phyloP scores from a whole-genome alignment of 1,284 basidiomycete genomes.

The Pterulicium gracile region DNA sequence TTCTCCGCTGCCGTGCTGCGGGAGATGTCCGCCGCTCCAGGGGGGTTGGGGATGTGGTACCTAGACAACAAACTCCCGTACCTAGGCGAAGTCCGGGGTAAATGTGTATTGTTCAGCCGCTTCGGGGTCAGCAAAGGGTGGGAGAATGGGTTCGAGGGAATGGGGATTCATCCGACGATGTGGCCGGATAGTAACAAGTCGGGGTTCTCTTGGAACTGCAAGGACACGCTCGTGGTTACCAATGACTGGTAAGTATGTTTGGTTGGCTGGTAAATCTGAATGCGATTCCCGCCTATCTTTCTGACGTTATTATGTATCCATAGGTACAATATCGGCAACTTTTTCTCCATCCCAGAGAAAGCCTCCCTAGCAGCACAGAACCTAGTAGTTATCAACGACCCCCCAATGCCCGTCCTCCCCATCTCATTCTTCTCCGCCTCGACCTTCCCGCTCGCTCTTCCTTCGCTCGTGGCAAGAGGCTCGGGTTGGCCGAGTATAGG shows the following conservation, averaged over 20 bases:
- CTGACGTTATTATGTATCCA: conserved; percentile 6
- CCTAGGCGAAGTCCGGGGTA: conserved; percentile 76
- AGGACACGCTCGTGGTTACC: conserved; percentile 54
- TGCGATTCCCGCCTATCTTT: neutral
- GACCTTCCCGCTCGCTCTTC: conserved; percentile 69
- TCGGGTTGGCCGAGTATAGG: conserved; percentile 68
- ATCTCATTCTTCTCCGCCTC: conserved; percentile 76
- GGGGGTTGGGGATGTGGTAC: conserved; percentile 65
- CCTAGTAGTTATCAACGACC: conserved; percentile 30
- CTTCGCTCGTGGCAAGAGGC: conserved; percentile 65
- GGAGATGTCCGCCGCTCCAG: conserved; percentile 46
- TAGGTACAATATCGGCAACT: conserved; percentile 71
- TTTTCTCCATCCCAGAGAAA: conserved; percentile 75
- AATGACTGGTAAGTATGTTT: conserved; percentile 68
- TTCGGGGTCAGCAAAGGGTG: conserved; percentile 62
- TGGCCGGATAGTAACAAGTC: conserved; percentile 72
- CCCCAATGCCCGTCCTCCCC: conserved; percentile 37
- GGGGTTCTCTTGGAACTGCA: conserved; percentile 69
- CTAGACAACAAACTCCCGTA: conserved; percentile 67
- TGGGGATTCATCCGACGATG: conserved; percentile 71
- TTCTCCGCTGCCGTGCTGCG: conserved; percentile 62
- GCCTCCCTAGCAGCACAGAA: conserved; percentile 40
- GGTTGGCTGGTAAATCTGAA: conserved; percentile 3
- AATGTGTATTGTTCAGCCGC: conserved; percentile 72
- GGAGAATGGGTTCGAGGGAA: conserved; percentile 51